These are phyloP conservation scores for Cunninghamia lanceolata DNA, from an alignment of 75 land plant species.

Conservation along the genomic window DNA sequence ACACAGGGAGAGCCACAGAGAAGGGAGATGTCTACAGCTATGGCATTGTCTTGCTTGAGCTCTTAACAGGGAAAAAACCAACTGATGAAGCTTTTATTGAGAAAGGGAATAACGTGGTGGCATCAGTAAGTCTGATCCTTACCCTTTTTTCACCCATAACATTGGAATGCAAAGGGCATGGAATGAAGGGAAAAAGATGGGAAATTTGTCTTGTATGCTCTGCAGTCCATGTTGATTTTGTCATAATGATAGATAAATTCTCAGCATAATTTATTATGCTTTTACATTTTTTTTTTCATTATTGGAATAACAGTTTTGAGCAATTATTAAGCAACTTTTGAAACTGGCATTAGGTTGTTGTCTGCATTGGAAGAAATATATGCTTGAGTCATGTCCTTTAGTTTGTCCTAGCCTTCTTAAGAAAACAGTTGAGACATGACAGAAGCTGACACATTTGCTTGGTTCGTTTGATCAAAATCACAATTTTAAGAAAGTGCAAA, in stretches of 20 bases:
- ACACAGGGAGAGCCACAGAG: constrained; percentile 76
- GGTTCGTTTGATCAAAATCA: neutral
- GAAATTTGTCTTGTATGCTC: neutral
- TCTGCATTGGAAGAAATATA: neutral
- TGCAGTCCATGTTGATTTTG: neutral
- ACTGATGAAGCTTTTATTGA: constrained; percentile 70
- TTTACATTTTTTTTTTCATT: neutral
- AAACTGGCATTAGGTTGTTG: neutral
- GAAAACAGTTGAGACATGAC: neutral
- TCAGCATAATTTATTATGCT: neutral
- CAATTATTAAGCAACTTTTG: neutral
- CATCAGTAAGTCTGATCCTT: constrained; percentile 53
- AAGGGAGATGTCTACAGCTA: constrained; percentile 94
- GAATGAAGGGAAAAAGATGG: neutral
- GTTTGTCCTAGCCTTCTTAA: neutral
- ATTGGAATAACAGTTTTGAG: neutral
- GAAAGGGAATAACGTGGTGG: constrained; percentile 66
- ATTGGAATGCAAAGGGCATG: neutral
- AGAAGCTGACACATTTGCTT: neutral
- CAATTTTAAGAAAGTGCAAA: neutral
- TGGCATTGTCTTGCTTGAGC: constrained; percentile 82
- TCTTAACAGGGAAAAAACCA: constrained; percentile 81
- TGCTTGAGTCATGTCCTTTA: neutral
- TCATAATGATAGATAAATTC: neutral
- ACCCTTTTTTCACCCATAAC: neutral